These are phyloP conservation scores for Pythium pyrilobum DNA, from an alignment of 352 stramenopile species.

Conservation along the genomic window DNA sequence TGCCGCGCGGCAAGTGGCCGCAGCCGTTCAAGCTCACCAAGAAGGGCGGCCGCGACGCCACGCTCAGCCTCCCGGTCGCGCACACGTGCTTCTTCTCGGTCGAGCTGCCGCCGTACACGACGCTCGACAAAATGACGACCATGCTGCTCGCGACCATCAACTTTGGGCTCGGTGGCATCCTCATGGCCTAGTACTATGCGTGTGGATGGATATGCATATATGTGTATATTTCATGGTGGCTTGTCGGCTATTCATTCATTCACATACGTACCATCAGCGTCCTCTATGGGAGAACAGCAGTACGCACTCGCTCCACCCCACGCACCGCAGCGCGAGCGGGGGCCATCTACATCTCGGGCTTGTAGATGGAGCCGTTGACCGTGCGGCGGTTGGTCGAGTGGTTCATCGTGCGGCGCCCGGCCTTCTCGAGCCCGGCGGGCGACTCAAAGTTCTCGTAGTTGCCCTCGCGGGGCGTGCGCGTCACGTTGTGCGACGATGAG, in stretches of 20 bases:
- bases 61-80: constrained; percentile 83
- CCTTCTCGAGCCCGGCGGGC: constrained; percentile 25
- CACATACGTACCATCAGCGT: too few relatives aligned
- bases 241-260: constrained; percentile 9
- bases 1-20: constrained; percentile 86
- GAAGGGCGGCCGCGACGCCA: constrained; percentile 80
- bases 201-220: neutral
- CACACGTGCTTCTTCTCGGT: constrained; percentile 97
- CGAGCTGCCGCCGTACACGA: constrained; percentile 92
- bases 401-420: constrained; percentile 21
- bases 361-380: constrained; percentile 16
- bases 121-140: constrained; percentile 84
- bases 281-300: too few relatives aligned
- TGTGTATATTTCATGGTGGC: constrained; percentile 1
- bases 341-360: constrained; percentile 8
- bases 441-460: constrained; percentile 83
- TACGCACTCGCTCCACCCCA: too few relatives aligned
- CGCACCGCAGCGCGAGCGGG: too few relatives aligned
- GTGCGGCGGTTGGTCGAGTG: constrained; percentile 13
- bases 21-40: constrained; percentile 91
- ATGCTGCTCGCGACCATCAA: constrained; percentile 93
- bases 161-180: constrained; percentile 89
- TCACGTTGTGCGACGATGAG: constrained; percentile 50
- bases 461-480: constrained; percentile 45
- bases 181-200: constrained; percentile 56